Evolutionary conservation across 2,329 filamentous ascomycete genomes (phyloP).

Genomic region (Orbilia oligospora): DNA sequence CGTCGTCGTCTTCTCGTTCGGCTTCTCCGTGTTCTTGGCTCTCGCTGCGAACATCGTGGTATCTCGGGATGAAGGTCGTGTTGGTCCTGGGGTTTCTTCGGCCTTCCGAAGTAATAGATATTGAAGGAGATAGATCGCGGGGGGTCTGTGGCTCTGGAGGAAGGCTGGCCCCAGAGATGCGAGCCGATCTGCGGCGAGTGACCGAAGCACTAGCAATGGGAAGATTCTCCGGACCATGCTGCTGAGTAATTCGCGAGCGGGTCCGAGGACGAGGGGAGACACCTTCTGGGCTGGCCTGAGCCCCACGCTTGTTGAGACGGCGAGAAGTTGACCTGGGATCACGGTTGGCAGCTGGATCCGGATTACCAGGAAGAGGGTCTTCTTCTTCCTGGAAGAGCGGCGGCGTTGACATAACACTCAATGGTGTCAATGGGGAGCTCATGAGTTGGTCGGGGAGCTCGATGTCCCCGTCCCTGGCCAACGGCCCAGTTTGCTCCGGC

Average conservation of each 20-base stretch:
- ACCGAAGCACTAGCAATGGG: background rate
- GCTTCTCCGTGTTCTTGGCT: slow-evolving; percentile 23
- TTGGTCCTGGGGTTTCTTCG: slow-evolving; percentile 26
- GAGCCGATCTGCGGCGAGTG: slow-evolving; percentile 2
- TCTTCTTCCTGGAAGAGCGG: slow-evolving; percentile 2
- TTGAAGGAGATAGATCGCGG: background rate
- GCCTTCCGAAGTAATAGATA: slow-evolving; percentile 10
- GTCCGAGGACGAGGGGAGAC: slow-evolving; percentile 4
- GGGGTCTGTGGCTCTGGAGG: background rate
- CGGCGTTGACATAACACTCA: slow-evolving; percentile 34
- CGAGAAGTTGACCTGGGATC: background rate
- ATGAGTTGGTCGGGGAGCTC: background rate
- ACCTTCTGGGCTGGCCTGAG: background rate
- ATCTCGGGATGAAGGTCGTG: slow-evolving; percentile 27
- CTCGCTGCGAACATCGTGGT: slow-evolving; percentile 20
- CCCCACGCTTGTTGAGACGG: background rate
- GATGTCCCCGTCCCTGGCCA: background rate
- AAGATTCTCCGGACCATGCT: background rate
- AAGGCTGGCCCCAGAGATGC: background rate
- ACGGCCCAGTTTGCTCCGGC: background rate
- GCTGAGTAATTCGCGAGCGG: slow-evolving; percentile 8
- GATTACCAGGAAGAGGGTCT: background rate
- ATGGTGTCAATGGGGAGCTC: slow-evolving; percentile 24
- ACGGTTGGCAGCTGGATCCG: too few species aligned
- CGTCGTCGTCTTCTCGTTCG: slow-evolving; percentile 25